These are phyloP conservation scores for Solanum commersonii DNA, from an alignment of 257 asterid species.

Conservation along the genomic window DNA sequence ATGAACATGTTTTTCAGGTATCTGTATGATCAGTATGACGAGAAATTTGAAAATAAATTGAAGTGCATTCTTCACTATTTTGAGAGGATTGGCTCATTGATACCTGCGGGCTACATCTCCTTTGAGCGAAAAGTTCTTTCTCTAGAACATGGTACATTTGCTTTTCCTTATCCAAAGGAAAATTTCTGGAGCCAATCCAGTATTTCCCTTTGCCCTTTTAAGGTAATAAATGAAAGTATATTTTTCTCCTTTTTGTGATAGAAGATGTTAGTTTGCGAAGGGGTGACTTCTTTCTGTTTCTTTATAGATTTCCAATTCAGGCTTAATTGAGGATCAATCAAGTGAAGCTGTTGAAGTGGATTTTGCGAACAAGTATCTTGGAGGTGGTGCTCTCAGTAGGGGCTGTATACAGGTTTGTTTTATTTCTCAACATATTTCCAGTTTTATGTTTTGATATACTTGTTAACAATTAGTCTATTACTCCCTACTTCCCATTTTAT, in stretches of 20 bases:
- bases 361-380: slow-evolving; percentile 75
- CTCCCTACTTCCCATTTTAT: neutral
- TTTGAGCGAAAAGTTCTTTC: slow-evolving; percentile 82
- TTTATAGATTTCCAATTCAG: slow-evolving; percentile 46
- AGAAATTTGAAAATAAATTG: slow-evolving; percentile 56
- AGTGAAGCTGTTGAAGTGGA: slow-evolving; percentile 77
- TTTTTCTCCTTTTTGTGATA: neutral
- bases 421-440: neutral
- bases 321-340: slow-evolving; percentile 69
- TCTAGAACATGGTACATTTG: slow-evolving; percentile 15
- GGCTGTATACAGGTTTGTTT: slow-evolving; percentile 70
- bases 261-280: neutral
- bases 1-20: slow-evolving; percentile 30
- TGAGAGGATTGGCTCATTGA: slow-evolving; percentile 46
- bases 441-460: neutral
- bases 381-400: slow-evolving; percentile 81
- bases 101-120: slow-evolving; percentile 65
- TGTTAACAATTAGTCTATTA: neutral
- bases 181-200: slow-evolving; percentile 63
- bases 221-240: slow-evolving; percentile 33
- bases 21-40: slow-evolving; percentile 43
- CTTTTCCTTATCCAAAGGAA: slow-evolving; percentile 40
- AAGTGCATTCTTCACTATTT: slow-evolving; percentile 82
- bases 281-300: neutral
- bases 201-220: slow-evolving; percentile 52